Percentiles rank a stretch among this genome's conserved stretches.
These are phyloP conservation scores for Cairneyella variabilis DNA, from an alignment of 495 filamentous ascomycete species.

Conservation along the genomic window DNA sequence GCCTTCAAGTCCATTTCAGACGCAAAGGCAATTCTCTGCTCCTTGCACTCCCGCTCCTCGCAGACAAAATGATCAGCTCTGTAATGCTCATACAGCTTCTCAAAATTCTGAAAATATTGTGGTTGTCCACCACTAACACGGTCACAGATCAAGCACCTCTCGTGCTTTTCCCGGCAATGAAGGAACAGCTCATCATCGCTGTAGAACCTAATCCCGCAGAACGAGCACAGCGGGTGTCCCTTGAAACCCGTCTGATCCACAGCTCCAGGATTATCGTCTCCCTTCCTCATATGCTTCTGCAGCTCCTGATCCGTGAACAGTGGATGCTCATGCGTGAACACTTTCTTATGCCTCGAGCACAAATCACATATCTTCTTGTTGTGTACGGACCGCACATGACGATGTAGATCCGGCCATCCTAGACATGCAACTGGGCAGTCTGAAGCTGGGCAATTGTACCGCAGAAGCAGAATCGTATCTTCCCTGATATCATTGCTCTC, in stretches of 20 bases:
- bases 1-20: slow-evolving; percentile 91
- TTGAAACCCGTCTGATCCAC: slow-evolving; percentile 93
- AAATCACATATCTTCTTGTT: slow-evolving; percentile 91
- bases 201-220: slow-evolving; percentile 90
- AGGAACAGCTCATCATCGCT: slow-evolving; percentile 91
- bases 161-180: slow-evolving; percentile 89
- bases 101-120: slow-evolving; percentile 87
- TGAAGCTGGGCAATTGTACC: slow-evolving; percentile 89
- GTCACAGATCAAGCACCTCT: slow-evolving; percentile 94
- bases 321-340: slow-evolving; percentile 96
- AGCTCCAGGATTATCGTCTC: slow-evolving; percentile 88
- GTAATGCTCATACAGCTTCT: slow-evolving; percentile 80
- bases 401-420: slow-evolving; percentile 89
- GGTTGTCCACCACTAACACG: slow-evolving; percentile 61
- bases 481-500: slow-evolving; percentile 81
- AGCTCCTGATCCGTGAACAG: slow-evolving; percentile 83
- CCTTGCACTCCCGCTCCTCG: slow-evolving; percentile 77
- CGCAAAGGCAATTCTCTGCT: slow-evolving; percentile 97
- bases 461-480: slow-evolving; percentile 81
- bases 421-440: slow-evolving; percentile 86
- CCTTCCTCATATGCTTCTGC: slow-evolving; percentile 80
- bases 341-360: slow-evolving; percentile 92
- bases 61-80: slow-evolving; percentile 84
- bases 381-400: slow-evolving; percentile 80
- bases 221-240: slow-evolving; percentile 91